Conservation (phyloP, 306 rosid species). For the Vigna radiata region DNA sequence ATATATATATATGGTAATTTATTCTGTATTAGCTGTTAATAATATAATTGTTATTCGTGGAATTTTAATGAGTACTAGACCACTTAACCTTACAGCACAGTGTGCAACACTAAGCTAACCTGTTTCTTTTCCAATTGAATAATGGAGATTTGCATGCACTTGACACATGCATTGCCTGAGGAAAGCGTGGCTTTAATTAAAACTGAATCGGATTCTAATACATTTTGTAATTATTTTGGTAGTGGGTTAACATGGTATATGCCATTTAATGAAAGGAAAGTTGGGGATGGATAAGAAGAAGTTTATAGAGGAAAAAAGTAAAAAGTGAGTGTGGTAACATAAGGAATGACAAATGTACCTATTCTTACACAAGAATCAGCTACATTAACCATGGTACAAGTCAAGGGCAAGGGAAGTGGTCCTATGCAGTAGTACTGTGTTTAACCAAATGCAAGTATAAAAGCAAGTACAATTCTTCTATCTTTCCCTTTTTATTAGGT, state of each 20-base stretch:
- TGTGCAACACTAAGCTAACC: slow-evolving; percentile 7
- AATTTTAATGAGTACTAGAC: slow-evolving; percentile 46
- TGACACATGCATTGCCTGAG: slow-evolving; percentile 56
- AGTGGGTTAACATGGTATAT: slow-evolving; percentile 56
- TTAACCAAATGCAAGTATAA: slow-evolving; percentile 51
- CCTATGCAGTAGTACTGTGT: slow-evolving; percentile 49
- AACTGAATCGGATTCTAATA: slow-evolving; percentile 55
- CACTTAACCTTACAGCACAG: slow-evolving; percentile 20
- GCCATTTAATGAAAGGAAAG: slow-evolving; percentile 50
- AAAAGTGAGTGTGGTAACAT: slow-evolving; percentile 37
- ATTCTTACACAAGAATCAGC: slow-evolving; percentile 56
- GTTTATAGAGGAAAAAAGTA: neutral
- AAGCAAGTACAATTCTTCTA: slow-evolving; percentile 62
- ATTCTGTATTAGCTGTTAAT: slow-evolving; percentile 52
- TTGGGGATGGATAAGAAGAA: slow-evolving; percentile 49
- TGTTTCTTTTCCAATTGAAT: slow-evolving; percentile 51
- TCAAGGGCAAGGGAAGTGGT: slow-evolving; percentile 56
- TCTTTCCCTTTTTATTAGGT: slow-evolving; percentile 47
- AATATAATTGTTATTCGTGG: slow-evolving; percentile 44
- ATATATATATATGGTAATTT: slow-evolving; percentile 12
- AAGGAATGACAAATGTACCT: slow-evolving; percentile 41
- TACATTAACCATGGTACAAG: slow-evolving; percentile 51
- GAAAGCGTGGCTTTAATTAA: slow-evolving; percentile 46
- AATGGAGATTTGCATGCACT: slow-evolving; percentile 48
- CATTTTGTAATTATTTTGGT: slow-evolving; percentile 34